Percentiles rank a stretch among this genome's conserved stretches.
These are phyloP conservation scores for Flammula alnicola DNA, from an alignment of 1,284 basidiomycete genomes.

Conservation along the genomic window DNA sequence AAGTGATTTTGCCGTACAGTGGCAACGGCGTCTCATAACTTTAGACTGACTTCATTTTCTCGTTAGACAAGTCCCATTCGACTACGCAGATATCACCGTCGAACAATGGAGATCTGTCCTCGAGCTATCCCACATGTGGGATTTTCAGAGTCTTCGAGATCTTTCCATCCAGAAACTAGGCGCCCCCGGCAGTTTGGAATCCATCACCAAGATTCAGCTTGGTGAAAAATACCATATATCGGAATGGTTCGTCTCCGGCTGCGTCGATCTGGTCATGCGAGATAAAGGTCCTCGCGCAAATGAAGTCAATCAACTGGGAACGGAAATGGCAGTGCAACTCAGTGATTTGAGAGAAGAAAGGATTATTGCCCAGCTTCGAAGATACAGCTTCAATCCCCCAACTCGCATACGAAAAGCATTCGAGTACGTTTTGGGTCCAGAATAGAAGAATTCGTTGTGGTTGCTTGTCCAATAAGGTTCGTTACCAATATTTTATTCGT, in stretches of 20 bases:
- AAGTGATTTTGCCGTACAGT: neutral
- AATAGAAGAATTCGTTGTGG: too few species aligned
- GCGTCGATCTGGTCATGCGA: neutral
- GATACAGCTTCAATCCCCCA: too few species aligned
- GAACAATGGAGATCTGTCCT: constrained; percentile 1
- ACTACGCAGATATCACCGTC: neutral
- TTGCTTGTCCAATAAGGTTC: too few species aligned
- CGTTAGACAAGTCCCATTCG: too few species aligned
- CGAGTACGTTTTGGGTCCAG: too few species aligned
- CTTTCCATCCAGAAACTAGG: neutral
- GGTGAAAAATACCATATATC: neutral
- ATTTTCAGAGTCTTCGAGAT: neutral
- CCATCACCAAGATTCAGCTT: neutral
- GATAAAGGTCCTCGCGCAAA: neutral
- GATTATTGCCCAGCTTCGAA: too few species aligned
- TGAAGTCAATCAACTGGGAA: neutral
- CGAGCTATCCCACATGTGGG: constrained; percentile 4
- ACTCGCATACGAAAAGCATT: too few species aligned
- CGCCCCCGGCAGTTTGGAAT: too few species aligned
- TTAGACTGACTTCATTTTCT: too few species aligned
- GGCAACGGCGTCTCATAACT: neutral
- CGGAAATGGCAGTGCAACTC: too few species aligned
- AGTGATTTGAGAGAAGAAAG: too few species aligned
- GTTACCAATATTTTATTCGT: too few species aligned
- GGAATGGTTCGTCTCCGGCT: neutral